phyloP scores from a whole-genome alignment of 2,329 filamentous ascomycete species.

The Botrytis elliptica region DNA sequence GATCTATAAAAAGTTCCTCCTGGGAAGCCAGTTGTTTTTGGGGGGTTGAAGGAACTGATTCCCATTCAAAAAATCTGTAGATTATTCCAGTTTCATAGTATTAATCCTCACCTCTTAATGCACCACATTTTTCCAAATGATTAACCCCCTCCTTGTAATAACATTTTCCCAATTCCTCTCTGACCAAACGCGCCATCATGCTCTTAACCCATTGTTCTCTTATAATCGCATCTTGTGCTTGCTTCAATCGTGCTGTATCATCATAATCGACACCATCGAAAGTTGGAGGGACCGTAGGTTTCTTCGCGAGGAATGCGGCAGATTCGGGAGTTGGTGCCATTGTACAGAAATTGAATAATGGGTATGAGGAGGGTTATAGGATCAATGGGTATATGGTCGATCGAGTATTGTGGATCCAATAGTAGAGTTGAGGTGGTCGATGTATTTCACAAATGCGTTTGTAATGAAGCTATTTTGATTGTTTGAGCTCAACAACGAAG shows the following conservation, averaged over 20 bases:
- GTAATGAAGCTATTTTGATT: slow-evolving; percentile 13
- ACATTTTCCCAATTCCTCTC: slow-evolving; percentile 82
- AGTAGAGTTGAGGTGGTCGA: not conserved
- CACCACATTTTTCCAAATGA: slow-evolving; percentile 83
- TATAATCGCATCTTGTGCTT: slow-evolving; percentile 77
- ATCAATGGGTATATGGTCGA: slow-evolving; percentile 7
- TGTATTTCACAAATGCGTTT: not conserved
- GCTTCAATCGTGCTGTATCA: slow-evolving; percentile 76
- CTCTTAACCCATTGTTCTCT: slow-evolving; percentile 85
- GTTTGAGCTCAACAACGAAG: slow-evolving; percentile 11
- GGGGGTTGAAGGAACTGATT: not conserved
- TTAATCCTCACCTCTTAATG: slow-evolving; percentile 67
- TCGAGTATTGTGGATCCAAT: not conserved
- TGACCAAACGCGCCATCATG: slow-evolving; percentile 83
- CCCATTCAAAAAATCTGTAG: not conserved
- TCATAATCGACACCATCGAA: slow-evolving; percentile 88
- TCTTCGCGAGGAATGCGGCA: slow-evolving; percentile 76
- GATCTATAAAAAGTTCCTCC: not conserved
- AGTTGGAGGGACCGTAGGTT: slow-evolving; percentile 76
- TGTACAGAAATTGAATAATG: not conserved
- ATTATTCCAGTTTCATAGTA: not conserved
- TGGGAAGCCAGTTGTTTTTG: not conserved
- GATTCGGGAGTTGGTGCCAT: slow-evolving; percentile 82
- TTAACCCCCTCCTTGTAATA: slow-evolving; percentile 83
- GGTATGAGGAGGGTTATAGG: not conserved